A percentile compares a stretch with the other conserved stretches of the same genome.
phyloP scores from a whole-genome alignment of 2,329 filamentous ascomycete species.

The Dothideomycetes sp. region DNA sequence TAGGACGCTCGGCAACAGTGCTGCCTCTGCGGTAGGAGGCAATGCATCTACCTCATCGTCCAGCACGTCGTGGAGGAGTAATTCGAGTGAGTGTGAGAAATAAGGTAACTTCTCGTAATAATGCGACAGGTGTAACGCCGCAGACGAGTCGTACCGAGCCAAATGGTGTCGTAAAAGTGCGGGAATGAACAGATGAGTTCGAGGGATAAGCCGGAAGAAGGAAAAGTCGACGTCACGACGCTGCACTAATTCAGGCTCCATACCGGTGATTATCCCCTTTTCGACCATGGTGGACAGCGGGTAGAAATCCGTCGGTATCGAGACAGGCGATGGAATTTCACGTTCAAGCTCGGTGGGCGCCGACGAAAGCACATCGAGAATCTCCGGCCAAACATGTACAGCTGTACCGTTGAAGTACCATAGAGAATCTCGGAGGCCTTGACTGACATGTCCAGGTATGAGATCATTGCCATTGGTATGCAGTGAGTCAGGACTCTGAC shows the following conservation, averaged over 20 bases:
- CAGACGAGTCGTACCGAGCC: slow-evolving; percentile 61
- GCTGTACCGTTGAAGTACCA: slow-evolving; percentile 90
- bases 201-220: slow-evolving; percentile 75
- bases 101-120: slow-evolving; percentile 83
- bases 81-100: slow-evolving; percentile 84
- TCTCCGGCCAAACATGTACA: slow-evolving; percentile 79
- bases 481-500: neutral
- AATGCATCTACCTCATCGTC: slow-evolving; percentile 83
- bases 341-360: slow-evolving; percentile 53
- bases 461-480: slow-evolving; percentile 9
- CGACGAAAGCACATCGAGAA: slow-evolving; percentile 69
- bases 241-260: slow-evolving; percentile 90
- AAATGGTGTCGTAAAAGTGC: slow-evolving; percentile 76
- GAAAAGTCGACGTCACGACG: slow-evolving; percentile 85
- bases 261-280: slow-evolving; percentile 80
- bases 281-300: slow-evolving; percentile 77
- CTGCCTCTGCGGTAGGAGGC: slow-evolving; percentile 31
- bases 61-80: slow-evolving; percentile 83
- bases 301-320: slow-evolving; percentile 87
- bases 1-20: slow-evolving; percentile 40
- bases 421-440: slow-evolving; percentile 69
- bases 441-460: slow-evolving; percentile 16
- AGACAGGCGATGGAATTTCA: slow-evolving; percentile 63
- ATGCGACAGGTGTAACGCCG: slow-evolving; percentile 70
- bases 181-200: slow-evolving; percentile 90